These are phyloP conservation scores for Carpinus viminea DNA, from an alignment of 306 rosid species.

Conservation along the genomic window DNA sequence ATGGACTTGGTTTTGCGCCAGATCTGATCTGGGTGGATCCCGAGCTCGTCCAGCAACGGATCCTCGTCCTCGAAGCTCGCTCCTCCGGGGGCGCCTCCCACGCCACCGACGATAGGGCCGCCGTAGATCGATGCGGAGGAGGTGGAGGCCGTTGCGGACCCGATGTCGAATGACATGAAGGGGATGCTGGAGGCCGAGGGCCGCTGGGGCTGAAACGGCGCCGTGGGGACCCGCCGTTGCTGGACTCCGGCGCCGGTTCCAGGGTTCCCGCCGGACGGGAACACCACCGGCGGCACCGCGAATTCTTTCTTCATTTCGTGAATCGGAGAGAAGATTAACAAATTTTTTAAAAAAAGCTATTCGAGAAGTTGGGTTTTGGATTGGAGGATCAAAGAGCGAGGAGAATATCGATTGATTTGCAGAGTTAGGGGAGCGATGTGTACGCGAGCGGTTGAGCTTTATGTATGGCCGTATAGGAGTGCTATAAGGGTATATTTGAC, in stretches of 20 bases:
- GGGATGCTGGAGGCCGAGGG: conserved; percentile 69
- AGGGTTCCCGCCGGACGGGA: conserved; percentile 74
- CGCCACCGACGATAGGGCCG: conserved; percentile 48
- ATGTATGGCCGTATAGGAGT: neutral
- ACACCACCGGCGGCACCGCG: conserved; percentile 85
- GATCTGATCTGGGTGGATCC: conserved; percentile 95
- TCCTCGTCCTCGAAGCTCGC: conserved; percentile 84
- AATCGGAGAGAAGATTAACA: neutral
- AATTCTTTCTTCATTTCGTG: conserved; percentile 55
- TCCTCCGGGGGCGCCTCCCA: conserved; percentile 42
- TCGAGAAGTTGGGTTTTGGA: neutral
- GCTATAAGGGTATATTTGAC: conserved; percentile 1
- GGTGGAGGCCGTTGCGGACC: conserved; percentile 74
- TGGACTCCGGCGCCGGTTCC: conserved; percentile 40
- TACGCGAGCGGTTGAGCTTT: neutral
- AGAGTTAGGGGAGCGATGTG: neutral
- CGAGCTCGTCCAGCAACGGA: conserved; percentile 93
- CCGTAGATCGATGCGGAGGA: conserved; percentile 54
- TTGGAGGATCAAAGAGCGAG: neutral
- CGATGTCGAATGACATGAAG: conserved; percentile 92
- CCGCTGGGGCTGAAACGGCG: conserved; percentile 83
- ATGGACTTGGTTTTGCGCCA: conserved; percentile 86
- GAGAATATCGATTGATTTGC: no score
- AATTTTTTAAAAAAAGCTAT: neutral
- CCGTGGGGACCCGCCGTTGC: conserved; percentile 71